Evolutionary conservation across 768 basidiomycete genomes (phyloP).

Genomic region (Fomitopsis serialis): DNA sequence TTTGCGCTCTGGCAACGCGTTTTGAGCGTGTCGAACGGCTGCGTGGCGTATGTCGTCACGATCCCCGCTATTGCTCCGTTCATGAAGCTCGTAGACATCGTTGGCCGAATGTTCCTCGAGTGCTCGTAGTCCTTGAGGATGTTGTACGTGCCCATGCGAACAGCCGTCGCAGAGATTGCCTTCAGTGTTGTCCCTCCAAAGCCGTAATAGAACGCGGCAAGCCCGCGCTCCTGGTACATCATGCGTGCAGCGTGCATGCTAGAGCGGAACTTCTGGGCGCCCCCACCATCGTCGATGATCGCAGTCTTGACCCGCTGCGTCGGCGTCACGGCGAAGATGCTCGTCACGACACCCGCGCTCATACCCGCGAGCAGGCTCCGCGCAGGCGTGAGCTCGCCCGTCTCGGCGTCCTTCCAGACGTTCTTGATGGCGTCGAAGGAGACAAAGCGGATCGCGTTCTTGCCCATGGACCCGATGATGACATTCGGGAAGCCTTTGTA

Average conservation of each 20-base stretch:
- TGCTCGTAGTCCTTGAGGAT: neutral
- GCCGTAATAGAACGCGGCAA: neutral
- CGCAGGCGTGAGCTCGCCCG: neutral
- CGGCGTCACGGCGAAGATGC: neutral
- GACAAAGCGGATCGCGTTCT: neutral
- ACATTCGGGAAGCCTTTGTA: neutral
- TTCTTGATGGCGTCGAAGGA: neutral
- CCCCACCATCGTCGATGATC: neutral
- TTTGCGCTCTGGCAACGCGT: neutral
- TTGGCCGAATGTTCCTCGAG: neutral
- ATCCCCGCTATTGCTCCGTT: neutral
- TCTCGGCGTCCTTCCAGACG: neutral
- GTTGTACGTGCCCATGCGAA: neutral
- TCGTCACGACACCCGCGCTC: neutral
- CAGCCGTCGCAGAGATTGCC: neutral
- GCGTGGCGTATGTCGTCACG: neutral
- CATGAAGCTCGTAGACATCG: neutral
- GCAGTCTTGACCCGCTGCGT: neutral
- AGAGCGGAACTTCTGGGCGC: neutral
- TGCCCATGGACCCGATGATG: neutral
- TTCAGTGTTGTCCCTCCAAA: neutral
- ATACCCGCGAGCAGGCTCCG: neutral
- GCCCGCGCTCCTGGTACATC: neutral
- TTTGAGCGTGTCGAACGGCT: neutral
- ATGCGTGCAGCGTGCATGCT: neutral